phyloP scores from a whole-genome alignment of 495 filamentous ascomycete species.

The Talaromyces liani region DNA sequence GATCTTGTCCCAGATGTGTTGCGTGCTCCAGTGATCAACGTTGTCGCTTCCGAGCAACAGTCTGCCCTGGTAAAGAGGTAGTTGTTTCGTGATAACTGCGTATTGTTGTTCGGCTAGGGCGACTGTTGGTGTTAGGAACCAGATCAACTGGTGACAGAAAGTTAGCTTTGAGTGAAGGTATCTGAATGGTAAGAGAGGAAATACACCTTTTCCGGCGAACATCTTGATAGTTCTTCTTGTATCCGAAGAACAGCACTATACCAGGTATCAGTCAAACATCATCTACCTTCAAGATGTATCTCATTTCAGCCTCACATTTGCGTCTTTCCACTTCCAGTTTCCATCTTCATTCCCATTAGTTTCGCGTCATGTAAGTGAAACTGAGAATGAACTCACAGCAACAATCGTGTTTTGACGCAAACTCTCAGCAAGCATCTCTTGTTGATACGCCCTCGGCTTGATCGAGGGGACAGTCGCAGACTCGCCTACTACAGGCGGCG shows the following conservation, averaged over 20 bases:
- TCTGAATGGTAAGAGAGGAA: background rate
- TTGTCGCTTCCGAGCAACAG: slow-evolving; percentile 61
- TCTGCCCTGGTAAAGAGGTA: slow-evolving; percentile 55
- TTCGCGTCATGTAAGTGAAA: background rate
- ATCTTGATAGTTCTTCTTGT: slow-evolving; percentile 60
- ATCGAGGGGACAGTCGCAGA: background rate
- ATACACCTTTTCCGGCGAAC: slow-evolving; percentile 50
- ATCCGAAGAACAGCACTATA: slow-evolving; percentile 73
- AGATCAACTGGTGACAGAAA: slow-evolving; percentile 52
- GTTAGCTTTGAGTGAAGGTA: background rate
- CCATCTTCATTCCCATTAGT: slow-evolving; percentile 54
- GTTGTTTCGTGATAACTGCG: slow-evolving; percentile 50
- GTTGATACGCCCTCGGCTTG: slow-evolving; percentile 59
- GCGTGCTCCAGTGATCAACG: slow-evolving; percentile 68
- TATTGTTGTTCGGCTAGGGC: slow-evolving; percentile 68
- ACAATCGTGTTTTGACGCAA: slow-evolving; percentile 77
- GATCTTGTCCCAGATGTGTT: slow-evolving; percentile 64
- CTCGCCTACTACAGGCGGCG: background rate
- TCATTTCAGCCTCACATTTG: slow-evolving; percentile 56
- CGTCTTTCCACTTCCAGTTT: slow-evolving; percentile 89
- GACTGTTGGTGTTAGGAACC: slow-evolving; percentile 82
- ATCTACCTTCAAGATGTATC: background rate
- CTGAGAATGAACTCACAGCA: slow-evolving; percentile 44
- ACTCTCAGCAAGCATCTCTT: slow-evolving; percentile 85
- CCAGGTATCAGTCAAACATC: background rate